Evolutionary conservation across 352 stramenopile species (phyloP).

Genomic region (Pythium insidiosum): DNA sequence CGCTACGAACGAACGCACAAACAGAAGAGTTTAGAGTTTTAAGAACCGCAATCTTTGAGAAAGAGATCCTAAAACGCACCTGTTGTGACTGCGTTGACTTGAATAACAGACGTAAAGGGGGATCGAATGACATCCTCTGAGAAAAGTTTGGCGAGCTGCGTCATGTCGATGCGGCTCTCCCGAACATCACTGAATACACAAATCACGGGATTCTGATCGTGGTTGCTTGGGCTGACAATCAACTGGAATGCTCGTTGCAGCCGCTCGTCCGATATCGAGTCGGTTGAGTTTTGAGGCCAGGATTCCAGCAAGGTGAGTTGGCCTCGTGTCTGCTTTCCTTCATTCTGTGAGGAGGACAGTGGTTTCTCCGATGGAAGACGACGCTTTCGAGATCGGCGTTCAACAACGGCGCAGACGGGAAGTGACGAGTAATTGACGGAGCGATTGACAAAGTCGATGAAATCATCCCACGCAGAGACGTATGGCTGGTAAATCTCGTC

Average conservation of each 20-base stretch:
- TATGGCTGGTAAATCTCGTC: slow-evolving; percentile 43
- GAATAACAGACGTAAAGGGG: slow-evolving; percentile 57
- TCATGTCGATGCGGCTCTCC: slow-evolving; percentile 62
- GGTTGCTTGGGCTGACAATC: slow-evolving; percentile 30
- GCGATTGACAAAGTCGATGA: slow-evolving; percentile 69
- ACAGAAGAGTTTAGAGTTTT: no score
- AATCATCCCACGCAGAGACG: slow-evolving; percentile 56
- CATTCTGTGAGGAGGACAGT: no score
- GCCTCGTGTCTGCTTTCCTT: slow-evolving; percentile 1
- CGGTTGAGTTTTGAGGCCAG: slow-evolving; percentile 41
- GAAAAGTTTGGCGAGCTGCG: slow-evolving; percentile 57
- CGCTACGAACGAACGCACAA: slow-evolving; percentile 11
- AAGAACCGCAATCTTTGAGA: background rate
- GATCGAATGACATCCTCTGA: slow-evolving; percentile 60
- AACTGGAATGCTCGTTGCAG: slow-evolving; percentile 43
- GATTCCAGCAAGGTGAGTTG: slow-evolving; percentile 72
- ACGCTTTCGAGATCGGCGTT: slow-evolving; percentile 4
- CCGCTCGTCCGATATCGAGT: slow-evolving; percentile 33
- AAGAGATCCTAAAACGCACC: slow-evolving; percentile 22
- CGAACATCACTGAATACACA: slow-evolving; percentile 80
- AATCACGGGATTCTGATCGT: slow-evolving; percentile 45
- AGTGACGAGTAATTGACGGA: slow-evolving; percentile 65
- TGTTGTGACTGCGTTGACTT: slow-evolving; percentile 72
- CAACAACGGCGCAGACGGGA: slow-evolving; percentile 4
- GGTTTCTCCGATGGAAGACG: no score